Evolutionary conservation across 2,329 filamentous ascomycete genomes (phyloP).

Genomic region (Dichotomopilus funicola): DNA sequence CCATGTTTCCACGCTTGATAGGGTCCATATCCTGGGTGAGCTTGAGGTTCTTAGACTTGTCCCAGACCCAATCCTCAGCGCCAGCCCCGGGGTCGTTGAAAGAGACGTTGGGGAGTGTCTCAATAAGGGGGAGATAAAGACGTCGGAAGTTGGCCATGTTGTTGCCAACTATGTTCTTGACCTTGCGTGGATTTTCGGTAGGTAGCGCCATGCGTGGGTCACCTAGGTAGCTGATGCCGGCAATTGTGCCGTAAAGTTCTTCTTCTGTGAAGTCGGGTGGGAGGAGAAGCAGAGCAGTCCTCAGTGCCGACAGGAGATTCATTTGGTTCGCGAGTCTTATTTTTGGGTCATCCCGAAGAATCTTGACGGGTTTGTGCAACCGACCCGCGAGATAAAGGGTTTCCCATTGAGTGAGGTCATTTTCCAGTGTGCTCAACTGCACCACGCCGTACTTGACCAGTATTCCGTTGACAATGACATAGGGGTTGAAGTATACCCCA

Average conservation of each 20-base stretch:
- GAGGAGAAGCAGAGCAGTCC: conserved; percentile 80
- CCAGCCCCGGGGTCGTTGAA: conserved; percentile 62
- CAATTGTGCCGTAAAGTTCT: conserved; percentile 84
- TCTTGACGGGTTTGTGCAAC: conserved; percentile 96
- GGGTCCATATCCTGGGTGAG: conserved; percentile 91
- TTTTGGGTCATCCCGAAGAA: conserved; percentile 84
- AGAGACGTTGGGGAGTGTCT: conserved; percentile 79
- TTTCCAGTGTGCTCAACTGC: conserved; percentile 81
- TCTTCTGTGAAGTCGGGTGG: conserved; percentile 79
- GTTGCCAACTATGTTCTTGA: conserved; percentile 86
- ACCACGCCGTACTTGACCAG: conserved; percentile 98
- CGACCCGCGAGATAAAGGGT: conserved; percentile 94
- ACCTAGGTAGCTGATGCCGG: conserved; percentile 87
- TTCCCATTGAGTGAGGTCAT: conserved; percentile 84
- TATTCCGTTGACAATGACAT: conserved; percentile 87
- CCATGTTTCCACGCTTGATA: conserved; percentile 88
- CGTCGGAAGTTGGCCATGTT: conserved; percentile 89
- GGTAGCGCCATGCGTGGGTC: conserved; percentile 92
- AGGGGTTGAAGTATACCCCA: conserved; percentile 96
- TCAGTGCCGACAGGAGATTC: conserved; percentile 85
- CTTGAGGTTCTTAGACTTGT: conserved; percentile 54
- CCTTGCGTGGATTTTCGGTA: conserved; percentile 86
- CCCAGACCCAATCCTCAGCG: conserved; percentile 55
- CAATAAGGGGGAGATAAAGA: conserved; percentile 82
- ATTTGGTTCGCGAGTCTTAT: conserved; percentile 93